phyloP scores from a whole-genome alignment of 352 stramenopile genomes.

The Globisporangium acanthophoron region DNA sequence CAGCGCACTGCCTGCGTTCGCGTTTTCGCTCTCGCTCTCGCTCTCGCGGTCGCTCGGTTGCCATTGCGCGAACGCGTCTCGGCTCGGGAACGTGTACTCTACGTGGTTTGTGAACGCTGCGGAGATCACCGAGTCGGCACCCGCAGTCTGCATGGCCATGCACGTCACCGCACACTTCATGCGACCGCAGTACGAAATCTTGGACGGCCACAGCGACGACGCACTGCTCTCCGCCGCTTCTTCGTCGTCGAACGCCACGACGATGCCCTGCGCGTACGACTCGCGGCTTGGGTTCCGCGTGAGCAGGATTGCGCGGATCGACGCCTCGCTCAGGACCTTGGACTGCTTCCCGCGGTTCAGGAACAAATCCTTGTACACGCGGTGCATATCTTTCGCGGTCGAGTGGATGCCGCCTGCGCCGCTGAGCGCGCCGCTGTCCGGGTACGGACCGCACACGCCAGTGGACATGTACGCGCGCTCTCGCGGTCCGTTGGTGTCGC shows the following conservation, averaged over 20 bases:
- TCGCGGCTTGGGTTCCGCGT: conserved; percentile 30
- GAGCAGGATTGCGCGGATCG: conserved; percentile 38
- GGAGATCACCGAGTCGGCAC: conserved; percentile 32
- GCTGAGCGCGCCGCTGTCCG: conserved; percentile 24
- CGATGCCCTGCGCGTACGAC: conserved; percentile 37
- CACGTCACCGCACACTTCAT: conserved; percentile 49
- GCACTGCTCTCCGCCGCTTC: conserved; percentile 4
- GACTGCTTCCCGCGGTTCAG: conserved; percentile 28
- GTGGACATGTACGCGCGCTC: conserved; percentile 25
- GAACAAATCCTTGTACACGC: conserved; percentile 58
- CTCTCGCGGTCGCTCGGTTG: conserved; percentile 13
- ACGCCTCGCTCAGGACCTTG: conserved; percentile 33
- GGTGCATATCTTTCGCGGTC: conserved; percentile 53
- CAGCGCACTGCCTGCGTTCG: not conserved
- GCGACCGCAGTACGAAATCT: conserved; percentile 42
- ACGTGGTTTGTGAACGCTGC: conserved; percentile 48
- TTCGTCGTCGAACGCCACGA: conserved; percentile 25
- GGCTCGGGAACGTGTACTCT: conserved; percentile 28
- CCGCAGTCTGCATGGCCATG: conserved; percentile 42
- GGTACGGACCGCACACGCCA: conserved; percentile 41
- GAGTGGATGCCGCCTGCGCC: conserved; percentile 36
- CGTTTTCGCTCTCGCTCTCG: not conserved
- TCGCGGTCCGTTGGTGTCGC: not conserved
- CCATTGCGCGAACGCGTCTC: conserved; percentile 33
- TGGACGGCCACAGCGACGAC: conserved; percentile 23